Conservation (phyloP, 2,329 filamentous ascomycete genomes). For the Atkinsonella texensis region DNA sequence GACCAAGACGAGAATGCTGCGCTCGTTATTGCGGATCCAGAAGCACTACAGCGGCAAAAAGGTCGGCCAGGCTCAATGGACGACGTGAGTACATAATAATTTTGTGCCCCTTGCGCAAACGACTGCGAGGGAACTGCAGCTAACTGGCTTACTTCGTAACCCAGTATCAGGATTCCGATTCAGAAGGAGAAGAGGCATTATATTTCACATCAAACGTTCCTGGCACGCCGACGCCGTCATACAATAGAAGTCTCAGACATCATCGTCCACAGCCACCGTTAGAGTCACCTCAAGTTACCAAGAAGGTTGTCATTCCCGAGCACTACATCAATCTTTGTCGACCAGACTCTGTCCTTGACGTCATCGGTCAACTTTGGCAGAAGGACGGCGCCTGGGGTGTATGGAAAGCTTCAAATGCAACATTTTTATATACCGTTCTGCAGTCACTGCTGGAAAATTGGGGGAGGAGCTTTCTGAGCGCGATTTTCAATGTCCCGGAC, state of each 20-base stretch:
- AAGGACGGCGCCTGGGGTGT: conserved; percentile 84
- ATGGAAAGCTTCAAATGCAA: conserved; percentile 89
- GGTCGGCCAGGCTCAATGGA: conserved; percentile 23
- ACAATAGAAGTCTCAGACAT: conserved; percentile 19
- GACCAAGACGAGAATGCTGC: conserved; percentile 38
- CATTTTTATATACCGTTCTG: conserved; percentile 81
- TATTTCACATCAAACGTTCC: conserved; percentile 66
- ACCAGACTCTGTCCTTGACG: conserved; percentile 72
- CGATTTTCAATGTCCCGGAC: conserved; percentile 81
- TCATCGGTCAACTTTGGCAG: conserved; percentile 77
- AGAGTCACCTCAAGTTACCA: conserved; percentile 9
- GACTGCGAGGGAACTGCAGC: background rate
- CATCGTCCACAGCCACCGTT: conserved; percentile 22
- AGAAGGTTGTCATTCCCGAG: conserved; percentile 22
- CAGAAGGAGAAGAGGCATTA: conserved; percentile 64
- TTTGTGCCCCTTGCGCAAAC: background rate
- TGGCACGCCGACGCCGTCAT: conserved; percentile 39
- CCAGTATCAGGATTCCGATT: conserved; percentile 44
- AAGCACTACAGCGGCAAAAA: conserved; percentile 16
- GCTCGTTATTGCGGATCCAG: conserved; percentile 13
- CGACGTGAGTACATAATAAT: conserved; percentile 16
- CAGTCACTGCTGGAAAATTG: conserved; percentile 84
- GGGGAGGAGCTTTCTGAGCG: conserved; percentile 80
- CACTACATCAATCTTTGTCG: conserved; percentile 62
- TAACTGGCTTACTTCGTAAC: background rate